A percentile compares a stretch with the other conserved stretches of the same genome.
These are phyloP conservation scores for Malassezia vespertilionis DNA, from an alignment of 1,284 basidiomycete species.

Conservation along the genomic window DNA sequence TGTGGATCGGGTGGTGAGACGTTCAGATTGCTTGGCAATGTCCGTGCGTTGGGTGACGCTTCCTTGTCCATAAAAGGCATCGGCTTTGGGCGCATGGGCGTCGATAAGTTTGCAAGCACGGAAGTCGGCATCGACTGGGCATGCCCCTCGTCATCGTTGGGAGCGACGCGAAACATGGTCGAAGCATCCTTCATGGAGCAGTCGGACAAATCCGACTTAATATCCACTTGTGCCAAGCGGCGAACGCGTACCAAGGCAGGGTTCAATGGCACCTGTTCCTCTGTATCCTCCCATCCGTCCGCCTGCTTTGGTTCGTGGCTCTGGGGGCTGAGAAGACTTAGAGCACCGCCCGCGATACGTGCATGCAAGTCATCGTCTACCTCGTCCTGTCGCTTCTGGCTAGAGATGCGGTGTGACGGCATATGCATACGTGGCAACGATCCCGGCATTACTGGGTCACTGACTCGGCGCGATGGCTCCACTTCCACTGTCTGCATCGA, in stretches of 20 bases:
- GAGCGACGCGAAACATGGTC: constrained; percentile 7
- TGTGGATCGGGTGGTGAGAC: constrained; percentile 7
- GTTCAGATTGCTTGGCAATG: constrained; percentile 1
- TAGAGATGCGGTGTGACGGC: not conserved
- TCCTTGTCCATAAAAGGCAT: not conserved
- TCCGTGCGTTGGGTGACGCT: not conserved
- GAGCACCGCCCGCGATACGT: not conserved
- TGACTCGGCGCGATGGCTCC: not conserved
- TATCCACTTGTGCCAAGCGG: not conserved
- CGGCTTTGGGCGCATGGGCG: not conserved
- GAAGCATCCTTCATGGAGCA: constrained; percentile 18
- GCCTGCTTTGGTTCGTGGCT: not conserved
- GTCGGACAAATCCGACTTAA: constrained; percentile 9
- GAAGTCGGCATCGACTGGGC: not conserved
- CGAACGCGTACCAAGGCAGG: constrained; percentile 2
- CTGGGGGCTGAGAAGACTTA: not conserved
- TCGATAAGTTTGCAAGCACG: not conserved
- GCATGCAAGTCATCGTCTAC: not conserved
- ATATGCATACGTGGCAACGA: not conserved
- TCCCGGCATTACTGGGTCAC: not conserved
- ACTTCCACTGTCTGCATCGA: too few species aligned
- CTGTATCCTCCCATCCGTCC: constrained; percentile 15
- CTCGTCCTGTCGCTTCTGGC: not conserved
- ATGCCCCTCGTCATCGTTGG: not conserved
- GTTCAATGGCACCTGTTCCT: not conserved